phyloP scores from a whole-genome alignment of 1,284 basidiomycete species.

The Thecaphora thlaspeos region DNA sequence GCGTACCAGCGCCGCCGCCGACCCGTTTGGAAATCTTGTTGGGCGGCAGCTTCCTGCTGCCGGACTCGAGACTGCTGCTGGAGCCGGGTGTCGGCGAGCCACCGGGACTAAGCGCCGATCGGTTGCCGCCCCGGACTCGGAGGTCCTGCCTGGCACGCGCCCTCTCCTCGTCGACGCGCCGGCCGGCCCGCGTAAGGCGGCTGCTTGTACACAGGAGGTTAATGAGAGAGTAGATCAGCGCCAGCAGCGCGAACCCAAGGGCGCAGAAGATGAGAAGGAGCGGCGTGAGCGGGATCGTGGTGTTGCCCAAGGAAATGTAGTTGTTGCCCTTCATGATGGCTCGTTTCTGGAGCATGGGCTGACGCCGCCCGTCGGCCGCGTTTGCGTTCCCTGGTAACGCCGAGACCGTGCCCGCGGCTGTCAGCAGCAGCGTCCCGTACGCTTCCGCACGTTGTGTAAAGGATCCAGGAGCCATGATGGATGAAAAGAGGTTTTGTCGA shows the following conservation, averaged over 20 bases:
- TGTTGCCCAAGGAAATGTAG: slow-evolving; percentile 26
- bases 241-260: slow-evolving; percentile 13
- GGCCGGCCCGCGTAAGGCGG: slow-evolving; percentile 23
- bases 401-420: too few relatives aligned
- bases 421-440: too few relatives aligned
- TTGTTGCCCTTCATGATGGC: slow-evolving; percentile 40
- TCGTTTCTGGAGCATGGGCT: slow-evolving; percentile 22
- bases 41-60: slow-evolving; percentile 14
- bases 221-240: slow-evolving; percentile 14
- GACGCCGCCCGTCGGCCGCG: too few relatives aligned
- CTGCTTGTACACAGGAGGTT: slow-evolving; percentile 15
- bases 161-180: slow-evolving; percentile 27
- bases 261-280: slow-evolving; percentile 24
- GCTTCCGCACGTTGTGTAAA: too few relatives aligned
- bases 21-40: slow-evolving; percentile 18
- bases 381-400: too few relatives aligned
- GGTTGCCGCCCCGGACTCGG: slow-evolving; percentile 21
- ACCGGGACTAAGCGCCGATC: slow-evolving; percentile 17
- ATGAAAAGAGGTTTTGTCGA: too few relatives aligned
- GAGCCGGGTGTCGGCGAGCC: slow-evolving; percentile 17
- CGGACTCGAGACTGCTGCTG: slow-evolving; percentile 9
- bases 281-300: slow-evolving; percentile 25
- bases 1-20: slow-evolving; percentile 15
- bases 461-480: too few relatives aligned
- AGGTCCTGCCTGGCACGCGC: slow-evolving; percentile 27